Evolutionary conservation across 768 basidiomycete species (phyloP).

Genomic region (Cubamyces sp.): DNA sequence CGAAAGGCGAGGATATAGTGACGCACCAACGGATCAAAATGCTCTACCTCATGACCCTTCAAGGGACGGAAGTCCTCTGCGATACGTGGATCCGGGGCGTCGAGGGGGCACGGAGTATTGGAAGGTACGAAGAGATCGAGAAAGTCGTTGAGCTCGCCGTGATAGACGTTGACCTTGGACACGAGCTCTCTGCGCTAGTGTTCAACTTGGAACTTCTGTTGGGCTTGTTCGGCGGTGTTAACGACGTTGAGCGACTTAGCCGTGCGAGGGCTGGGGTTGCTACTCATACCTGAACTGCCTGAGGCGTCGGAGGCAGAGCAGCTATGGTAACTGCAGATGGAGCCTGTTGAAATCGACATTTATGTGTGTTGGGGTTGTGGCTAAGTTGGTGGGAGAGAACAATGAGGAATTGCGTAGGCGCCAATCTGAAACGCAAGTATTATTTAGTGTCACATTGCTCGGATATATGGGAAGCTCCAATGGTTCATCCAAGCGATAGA

Average conservation of each 20-base stretch:
- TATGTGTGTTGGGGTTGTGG: background rate
- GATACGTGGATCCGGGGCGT: background rate
- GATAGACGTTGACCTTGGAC: background rate
- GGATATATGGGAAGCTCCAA: too few relatives aligned
- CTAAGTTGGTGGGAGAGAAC: background rate
- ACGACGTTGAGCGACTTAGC: background rate
- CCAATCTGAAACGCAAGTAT: background rate
- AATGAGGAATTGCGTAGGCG: background rate
- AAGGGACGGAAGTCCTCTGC: background rate
- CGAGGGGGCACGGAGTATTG: background rate
- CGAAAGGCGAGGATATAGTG: too few relatives aligned
- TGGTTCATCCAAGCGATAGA: too few relatives aligned
- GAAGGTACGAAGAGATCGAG: background rate
- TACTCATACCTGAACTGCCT: background rate
- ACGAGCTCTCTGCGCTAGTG: too few relatives aligned
- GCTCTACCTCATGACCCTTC: slow-evolving; percentile 2
- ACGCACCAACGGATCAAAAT: background rate
- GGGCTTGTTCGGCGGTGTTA: background rate
- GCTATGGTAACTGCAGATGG: background rate
- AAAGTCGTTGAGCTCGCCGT: background rate
- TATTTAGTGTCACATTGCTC: too few relatives aligned
- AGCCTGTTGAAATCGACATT: background rate
- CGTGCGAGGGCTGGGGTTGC: background rate
- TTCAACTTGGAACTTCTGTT: background rate
- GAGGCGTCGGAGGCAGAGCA: background rate